Base-by-base conservation (phyloP, 768 basidiomycete species). In the Tylopilus sp. region DNA sequence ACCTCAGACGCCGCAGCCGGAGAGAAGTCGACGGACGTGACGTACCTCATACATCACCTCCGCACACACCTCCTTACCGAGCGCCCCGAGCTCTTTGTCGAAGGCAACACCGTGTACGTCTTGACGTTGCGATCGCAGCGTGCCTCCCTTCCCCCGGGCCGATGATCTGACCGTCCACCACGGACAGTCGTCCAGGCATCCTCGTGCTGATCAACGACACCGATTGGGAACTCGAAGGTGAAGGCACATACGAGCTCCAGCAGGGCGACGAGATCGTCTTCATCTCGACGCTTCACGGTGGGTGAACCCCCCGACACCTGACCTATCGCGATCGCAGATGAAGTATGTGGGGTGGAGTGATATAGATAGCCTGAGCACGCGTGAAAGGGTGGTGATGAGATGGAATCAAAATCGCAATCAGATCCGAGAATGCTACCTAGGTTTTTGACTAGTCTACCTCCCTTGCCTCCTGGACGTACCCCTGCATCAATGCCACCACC, bases 201-300 rank as follows among this genome's bases (percentile, higher is more conserved):
- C 75, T 99, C 3, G 95, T 98, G 4, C 76, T 99, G n/a, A 82
- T 99, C 48, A 98, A 98, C 63, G 91, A 95, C 60, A 91, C 91
- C 1, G 95, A 98, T 61, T 98, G 95, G 95, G 95, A 98, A 69
- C 75, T 98, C 6, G 95, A 98, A 67, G 93, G 92, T 30, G 95
- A 98, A 67, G 85, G 91, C 20, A 85, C 88, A 6, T 97, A 95
- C 66, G 74, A 72, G 55, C 71, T 98, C 51, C 73, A 87, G 66
- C 73, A 83, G 28, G 77, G 80, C 0, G 97, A 99, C 65, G 91
- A 95, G 71, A 80, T 98, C 55, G 91, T 98, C 15, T 95, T 99
- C 68, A 98, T 99, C 53, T 95, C 92, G 20, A 98, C 95, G 0
- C 70, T 98, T 44, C 95, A 98, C 61, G 95, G 95, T 3, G 58